Evolutionary conservation across 441 rosid genomes (phyloP).

Genomic region (Omphalea diandra): DNA sequence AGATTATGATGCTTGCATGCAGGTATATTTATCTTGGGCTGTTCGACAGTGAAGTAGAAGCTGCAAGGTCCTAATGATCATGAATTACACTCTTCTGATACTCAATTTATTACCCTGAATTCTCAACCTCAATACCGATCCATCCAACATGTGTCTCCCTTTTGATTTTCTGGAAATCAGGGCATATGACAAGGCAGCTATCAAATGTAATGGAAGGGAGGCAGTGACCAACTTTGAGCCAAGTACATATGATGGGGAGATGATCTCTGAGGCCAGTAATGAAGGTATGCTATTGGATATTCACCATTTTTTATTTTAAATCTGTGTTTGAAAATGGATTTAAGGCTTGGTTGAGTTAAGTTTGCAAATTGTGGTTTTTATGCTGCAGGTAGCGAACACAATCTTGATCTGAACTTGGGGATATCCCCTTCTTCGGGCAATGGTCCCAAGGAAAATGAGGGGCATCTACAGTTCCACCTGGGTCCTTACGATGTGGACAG

Average conservation of each 20-base stretch:
- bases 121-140: conserved; percentile 44
- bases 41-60: conserved; percentile 85
- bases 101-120: conserved; percentile 48
- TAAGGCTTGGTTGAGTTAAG: background rate
- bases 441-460: conserved; percentile 45
- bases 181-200: conserved; percentile 96
- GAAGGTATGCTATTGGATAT: conserved; percentile 39
- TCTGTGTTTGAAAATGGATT: background rate
- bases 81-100: conserved; percentile 55
- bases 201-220: conserved; percentile 74
- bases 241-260: conserved; percentile 62
- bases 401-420: conserved; percentile 80
- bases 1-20: conserved; percentile 57
- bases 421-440: conserved; percentile 51
- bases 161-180: conserved; percentile 64
- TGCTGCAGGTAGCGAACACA: conserved; percentile 45
- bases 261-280: conserved; percentile 41
- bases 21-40: conserved; percentile 95
- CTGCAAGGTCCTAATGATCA: conserved; percentile 91
- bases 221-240: conserved; percentile 90
- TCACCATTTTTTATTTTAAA: background rate
- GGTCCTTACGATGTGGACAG: conserved; percentile 30
- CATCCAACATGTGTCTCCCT: conserved; percentile 49
- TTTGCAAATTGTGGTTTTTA: conserved; percentile 3
- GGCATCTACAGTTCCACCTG: conserved; percentile 39